Evolutionary conservation across 768 basidiomycete species (phyloP).

Genomic region (Suillus weaverae): DNA sequence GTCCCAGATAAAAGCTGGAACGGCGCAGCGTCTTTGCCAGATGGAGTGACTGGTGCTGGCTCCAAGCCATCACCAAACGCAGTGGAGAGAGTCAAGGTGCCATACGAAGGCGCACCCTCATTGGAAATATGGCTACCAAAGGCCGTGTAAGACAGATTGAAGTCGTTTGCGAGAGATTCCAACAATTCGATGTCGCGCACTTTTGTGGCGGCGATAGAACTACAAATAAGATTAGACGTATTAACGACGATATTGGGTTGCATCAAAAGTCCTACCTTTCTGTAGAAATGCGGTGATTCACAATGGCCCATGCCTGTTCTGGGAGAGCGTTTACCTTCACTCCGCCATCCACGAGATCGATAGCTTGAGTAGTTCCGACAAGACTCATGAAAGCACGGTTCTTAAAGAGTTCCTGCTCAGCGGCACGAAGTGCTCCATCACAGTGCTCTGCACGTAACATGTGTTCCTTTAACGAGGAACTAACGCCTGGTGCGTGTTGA

Average conservation of each 20-base stretch:
- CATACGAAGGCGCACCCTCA: slow-evolving; percentile 36
- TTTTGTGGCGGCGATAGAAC: slow-evolving; percentile 44
- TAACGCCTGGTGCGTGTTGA: slow-evolving; percentile 56
- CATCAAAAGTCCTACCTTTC: slow-evolving; percentile 42
- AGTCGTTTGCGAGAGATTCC: slow-evolving; percentile 44
- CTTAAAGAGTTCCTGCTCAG: slow-evolving; percentile 5
- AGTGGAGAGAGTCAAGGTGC: slow-evolving; percentile 50
- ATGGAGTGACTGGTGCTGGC: slow-evolving; percentile 66
- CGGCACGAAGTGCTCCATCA: slow-evolving; percentile 11
- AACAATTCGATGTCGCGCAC: slow-evolving; percentile 45
- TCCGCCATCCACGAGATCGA: slow-evolving; percentile 67
- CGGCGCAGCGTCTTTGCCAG: slow-evolving; percentile 30
- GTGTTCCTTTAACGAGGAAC: slow-evolving; percentile 43
- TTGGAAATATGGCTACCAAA: slow-evolving; percentile 48
- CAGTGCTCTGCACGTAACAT: slow-evolving; percentile 37
- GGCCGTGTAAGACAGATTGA: slow-evolving; percentile 59
- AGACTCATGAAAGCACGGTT: slow-evolving; percentile 38
- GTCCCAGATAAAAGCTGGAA: slow-evolving; percentile 60
- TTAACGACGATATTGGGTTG: too few relatives aligned
- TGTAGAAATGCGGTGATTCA: slow-evolving; percentile 72
- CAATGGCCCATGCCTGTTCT: slow-evolving; percentile 64
- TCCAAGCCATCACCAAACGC: slow-evolving; percentile 51
- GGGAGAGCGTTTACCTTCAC: slow-evolving; percentile 81
- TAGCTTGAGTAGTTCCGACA: slow-evolving; percentile 74
- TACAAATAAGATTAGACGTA: slow-evolving; percentile 9